These are phyloP conservation scores for Aspergillus leporis DNA, from an alignment of 495 filamentous ascomycete genomes.

Conservation along the genomic window DNA sequence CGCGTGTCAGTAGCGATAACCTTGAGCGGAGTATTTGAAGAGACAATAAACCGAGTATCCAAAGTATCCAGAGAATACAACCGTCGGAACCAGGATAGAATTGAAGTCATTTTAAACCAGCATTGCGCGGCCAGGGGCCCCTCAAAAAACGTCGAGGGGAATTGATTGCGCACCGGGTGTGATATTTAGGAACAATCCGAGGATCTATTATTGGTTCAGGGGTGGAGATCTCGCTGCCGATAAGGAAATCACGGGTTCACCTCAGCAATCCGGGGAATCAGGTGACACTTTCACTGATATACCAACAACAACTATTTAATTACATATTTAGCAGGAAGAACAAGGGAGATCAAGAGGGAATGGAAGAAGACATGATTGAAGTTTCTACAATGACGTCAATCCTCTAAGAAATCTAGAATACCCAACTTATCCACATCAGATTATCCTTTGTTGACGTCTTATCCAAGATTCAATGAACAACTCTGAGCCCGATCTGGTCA, in stretches of 20 bases:
- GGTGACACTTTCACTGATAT: not conserved
- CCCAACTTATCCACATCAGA: no score
- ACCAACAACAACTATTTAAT: not conserved
- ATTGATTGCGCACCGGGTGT: slow-evolving; percentile 10
- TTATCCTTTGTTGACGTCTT: no score
- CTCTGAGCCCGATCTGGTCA: no score
- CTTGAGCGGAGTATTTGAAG: slow-evolving; percentile 65
- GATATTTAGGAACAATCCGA: not conserved
- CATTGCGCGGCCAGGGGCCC: slow-evolving; percentile 27
- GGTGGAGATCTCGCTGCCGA: slow-evolving; percentile 11
- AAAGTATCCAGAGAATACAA: slow-evolving; percentile 73
- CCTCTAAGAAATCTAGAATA: no score
- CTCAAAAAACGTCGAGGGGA: slow-evolving; percentile 5
- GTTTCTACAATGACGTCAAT: no score
- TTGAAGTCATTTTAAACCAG: slow-evolving; percentile 38
- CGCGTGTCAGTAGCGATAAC: slow-evolving; percentile 51
- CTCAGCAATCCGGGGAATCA: not conserved
- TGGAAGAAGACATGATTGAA: no score
- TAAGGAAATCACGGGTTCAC: not conserved
- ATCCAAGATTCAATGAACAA: no score
- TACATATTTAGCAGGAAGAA: not conserved
- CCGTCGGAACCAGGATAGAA: slow-evolving; percentile 20
- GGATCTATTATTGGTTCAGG: slow-evolving; percentile 18
- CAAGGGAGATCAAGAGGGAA: not conserved
- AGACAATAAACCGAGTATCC: slow-evolving; percentile 84